Evolutionary conservation across 2,329 filamentous ascomycete genomes (phyloP).

Genomic region (Calonectria henricotiae): DNA sequence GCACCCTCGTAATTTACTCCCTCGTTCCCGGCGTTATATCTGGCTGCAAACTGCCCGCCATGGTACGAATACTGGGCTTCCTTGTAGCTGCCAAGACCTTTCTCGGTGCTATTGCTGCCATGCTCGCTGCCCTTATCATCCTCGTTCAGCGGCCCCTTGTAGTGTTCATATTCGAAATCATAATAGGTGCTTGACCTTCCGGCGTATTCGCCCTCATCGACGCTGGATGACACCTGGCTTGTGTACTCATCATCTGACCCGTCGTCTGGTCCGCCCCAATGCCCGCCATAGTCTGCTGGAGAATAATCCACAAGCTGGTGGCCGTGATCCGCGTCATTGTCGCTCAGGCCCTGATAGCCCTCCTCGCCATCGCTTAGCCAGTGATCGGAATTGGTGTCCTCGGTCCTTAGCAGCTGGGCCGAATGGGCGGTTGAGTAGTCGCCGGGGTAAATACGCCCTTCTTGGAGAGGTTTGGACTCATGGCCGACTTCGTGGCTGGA

Average conservation of each 20-base stretch:
- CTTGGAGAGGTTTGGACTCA: background rate
- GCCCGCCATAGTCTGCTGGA: slow-evolving; percentile 5
- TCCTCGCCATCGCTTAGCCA: background rate
- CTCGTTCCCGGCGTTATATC: too few species aligned
- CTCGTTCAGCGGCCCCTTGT: background rate
- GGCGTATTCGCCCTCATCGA: background rate
- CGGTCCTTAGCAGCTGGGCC: background rate
- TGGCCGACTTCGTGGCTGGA: background rate
- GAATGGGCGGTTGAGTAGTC: background rate
- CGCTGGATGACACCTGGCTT: slow-evolving; percentile 10
- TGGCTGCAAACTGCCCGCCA: too few species aligned
- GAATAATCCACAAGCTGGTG: background rate
- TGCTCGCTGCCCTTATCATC: background rate
- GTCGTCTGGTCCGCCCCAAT: slow-evolving; percentile 3
- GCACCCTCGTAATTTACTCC: background rate
- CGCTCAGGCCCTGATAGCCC: background rate
- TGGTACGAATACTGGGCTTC: background rate
- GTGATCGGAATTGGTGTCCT: background rate
- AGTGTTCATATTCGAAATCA: background rate
- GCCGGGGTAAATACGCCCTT: background rate
- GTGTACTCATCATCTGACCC: background rate
- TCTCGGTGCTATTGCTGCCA: background rate
- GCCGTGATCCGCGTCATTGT: background rate
- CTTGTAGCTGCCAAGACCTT: background rate
- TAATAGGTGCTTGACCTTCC: background rate